These are phyloP conservation scores for Colletotrichum godetiae DNA, from an alignment of 2,329 filamentous ascomycete genomes.

Conservation along the genomic window DNA sequence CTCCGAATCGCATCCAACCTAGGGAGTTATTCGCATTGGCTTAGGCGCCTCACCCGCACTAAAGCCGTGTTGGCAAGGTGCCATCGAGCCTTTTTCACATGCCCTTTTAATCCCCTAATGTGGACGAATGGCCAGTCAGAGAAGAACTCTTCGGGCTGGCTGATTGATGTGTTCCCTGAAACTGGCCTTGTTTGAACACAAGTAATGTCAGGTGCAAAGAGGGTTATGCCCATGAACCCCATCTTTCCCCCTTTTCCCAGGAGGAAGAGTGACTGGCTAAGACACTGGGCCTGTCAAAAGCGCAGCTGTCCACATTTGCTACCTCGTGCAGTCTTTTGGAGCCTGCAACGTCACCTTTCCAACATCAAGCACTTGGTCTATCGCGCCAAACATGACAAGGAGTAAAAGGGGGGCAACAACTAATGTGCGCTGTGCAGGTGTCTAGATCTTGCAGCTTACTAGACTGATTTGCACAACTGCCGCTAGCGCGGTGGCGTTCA, in stretches of 20 bases:
- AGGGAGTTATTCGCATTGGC: constrained; percentile 8
- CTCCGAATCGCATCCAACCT: not conserved
- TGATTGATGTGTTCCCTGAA: constrained; percentile 9
- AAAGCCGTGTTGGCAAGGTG: constrained; percentile 22
- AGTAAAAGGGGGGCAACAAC: not conserved
- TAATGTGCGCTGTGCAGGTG: not conserved
- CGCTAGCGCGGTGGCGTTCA: constrained; percentile 31
- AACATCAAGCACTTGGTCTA: not conserved
- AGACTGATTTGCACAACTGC: constrained; percentile 18
- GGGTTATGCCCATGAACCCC: not conserved
- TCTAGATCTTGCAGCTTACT: constrained; percentile 7
- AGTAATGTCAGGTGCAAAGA: constrained; percentile 13
- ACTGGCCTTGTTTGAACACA: constrained; percentile 7
- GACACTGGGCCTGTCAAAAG: not conserved
- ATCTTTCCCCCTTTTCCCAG: not conserved
- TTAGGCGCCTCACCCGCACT: constrained; percentile 23
- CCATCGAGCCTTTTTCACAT: constrained; percentile 17
- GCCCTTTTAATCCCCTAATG: not conserved
- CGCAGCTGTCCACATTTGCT: constrained; percentile 3
- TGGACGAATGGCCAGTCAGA: constrained; percentile 18
- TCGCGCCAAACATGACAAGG: not conserved
- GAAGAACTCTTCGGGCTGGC: not conserved
- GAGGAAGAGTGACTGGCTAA: not conserved
- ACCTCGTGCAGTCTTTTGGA: not conserved
- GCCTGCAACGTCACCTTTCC: not conserved